Evolutionary conservation across 208 protist species (phyloP), one percentile per base, ranked within the genome.

Genomic region (Angomonas ambiguus): DNA sequence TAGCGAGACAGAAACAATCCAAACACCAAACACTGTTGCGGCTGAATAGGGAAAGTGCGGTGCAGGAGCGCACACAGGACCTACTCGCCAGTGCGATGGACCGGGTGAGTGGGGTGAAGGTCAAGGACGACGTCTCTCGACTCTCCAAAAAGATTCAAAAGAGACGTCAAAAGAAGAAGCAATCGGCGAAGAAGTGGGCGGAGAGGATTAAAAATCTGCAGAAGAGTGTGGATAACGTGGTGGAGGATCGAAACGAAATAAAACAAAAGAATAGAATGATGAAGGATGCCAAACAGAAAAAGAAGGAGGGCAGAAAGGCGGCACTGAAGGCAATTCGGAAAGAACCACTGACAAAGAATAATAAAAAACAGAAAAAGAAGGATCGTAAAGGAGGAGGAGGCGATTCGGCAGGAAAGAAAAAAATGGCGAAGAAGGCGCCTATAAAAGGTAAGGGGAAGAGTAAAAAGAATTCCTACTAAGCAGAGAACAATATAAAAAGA

Each of bases 131-230:
- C 62, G 76, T 85, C 27, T 69, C 76, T 53, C 69, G 74, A 25
- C 74, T 94, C 16, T 64, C 74, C 11, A 87, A 82, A 72, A 80
- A 84, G 3, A 62, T 94, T 35, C 82, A 80, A 51, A 91, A 87
- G 78, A 79, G 82, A 2, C 76, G 80, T 4, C 82, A 79, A 59
- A 91, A 89, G 72, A 94, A 91, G 74, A 82, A 84, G 13, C 83
- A 83, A 59, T 91, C 84, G 3, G 87, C 87, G 13, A 91, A 88
- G 69, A 67, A 76, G 65, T 94, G 87, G 87, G 82, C 82, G 38
- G 83, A 76, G 71, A 76, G 87, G 24, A 45, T 90, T 2, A 56
- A 88, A 27, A 59, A 70, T 1, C 61, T 94, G 24, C 69, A 91
- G 68, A 60, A 85, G 51, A 86, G 82, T 1, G 79, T 94, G 0